Percentiles rank a stretch among this genome's conserved stretches.
Conservation (phyloP, 73 alveolate genomes). For the Uronychia setigera region DNA sequence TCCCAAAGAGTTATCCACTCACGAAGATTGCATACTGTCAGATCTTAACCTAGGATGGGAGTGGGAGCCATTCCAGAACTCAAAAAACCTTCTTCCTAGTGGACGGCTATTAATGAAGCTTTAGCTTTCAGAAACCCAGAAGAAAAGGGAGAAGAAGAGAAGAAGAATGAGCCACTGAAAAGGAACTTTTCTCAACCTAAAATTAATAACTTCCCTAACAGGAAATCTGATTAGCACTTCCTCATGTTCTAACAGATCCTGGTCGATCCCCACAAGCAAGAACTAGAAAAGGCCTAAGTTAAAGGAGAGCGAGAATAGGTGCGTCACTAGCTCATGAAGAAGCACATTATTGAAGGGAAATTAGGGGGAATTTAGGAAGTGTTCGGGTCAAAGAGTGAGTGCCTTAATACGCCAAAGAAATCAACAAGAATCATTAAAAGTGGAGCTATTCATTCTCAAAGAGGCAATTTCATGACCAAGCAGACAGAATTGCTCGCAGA, state of each 20-base stretch:
- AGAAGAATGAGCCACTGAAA: not conserved
- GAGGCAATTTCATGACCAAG: not conserved
- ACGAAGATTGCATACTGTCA: too few relatives aligned
- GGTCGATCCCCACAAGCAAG: not conserved
- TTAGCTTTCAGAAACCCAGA: too few relatives aligned
- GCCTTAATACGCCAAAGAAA: not conserved
- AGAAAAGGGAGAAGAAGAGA: not conserved
- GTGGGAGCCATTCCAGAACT: too few relatives aligned
- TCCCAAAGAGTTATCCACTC: too few relatives aligned
- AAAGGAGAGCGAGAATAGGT: not conserved
- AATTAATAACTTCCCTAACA: not conserved
- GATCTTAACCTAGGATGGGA: too few relatives aligned
- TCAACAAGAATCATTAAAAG: too few relatives aligned
- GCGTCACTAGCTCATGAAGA: not conserved
- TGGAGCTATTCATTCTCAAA: not conserved
- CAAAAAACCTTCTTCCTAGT: too few relatives aligned
- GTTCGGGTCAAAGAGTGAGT: not conserved
- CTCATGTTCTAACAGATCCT: not conserved
- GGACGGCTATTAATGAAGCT: too few relatives aligned
- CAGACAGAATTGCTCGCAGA: not conserved
- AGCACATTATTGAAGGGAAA: not conserved
- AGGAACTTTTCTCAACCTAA: not conserved
- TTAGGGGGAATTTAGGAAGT: not conserved
- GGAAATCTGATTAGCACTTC: not conserved
- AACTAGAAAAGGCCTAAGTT: not conserved